Evolutionary conservation across 768 basidiomycete species (phyloP), one percentile per base, ranked within the genome.

Genomic region (Amanita exitialis): DNA sequence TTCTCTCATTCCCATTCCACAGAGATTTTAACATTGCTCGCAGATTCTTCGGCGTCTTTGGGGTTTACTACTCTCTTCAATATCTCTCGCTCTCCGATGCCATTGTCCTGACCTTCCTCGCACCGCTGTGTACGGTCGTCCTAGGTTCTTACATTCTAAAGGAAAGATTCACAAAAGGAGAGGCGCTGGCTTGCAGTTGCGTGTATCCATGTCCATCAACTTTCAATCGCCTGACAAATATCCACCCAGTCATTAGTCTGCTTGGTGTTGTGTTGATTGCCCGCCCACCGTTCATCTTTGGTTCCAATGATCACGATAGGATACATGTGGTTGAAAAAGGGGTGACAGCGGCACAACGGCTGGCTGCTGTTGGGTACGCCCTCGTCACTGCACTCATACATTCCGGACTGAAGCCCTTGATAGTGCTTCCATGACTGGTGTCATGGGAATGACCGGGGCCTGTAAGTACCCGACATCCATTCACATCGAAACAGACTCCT

Each of bases 231-330:
- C 18, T 3, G 18, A 7, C 21, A 8, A 4, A 1, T 12, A 12
- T 27, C 23, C 23, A 1, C 16, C 30, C 47, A 78, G 78, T 85
- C 5, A 72, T 76, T 43, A 84, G 87, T 62, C 71, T 94, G 28
- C 36, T 76, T 7, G 92, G 91, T 0, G 89, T 91, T 6, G 62
- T 94, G 12, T 69, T 92, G 7, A 90, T 96, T 47, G 87, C 90
- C 9, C 73, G 87, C 32, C 92, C 92, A 0, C 66, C 74, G 0
- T 79, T 81, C 45, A 58, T 96, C 9, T 94, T 96, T 57, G 85
- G 83, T 15, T 8, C 4, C 7, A 1, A 10, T 20, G 2, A 10
- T 20, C 21, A 35, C n/a, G 13, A 18, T 10, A 12, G 3, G 1
- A 2, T 13, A 1, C 16, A 21, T 8, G 44, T 2, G 27, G 20